Base-by-base conservation (phyloP, 73 alveolate species). In the Strombidium stylifer region DNA sequence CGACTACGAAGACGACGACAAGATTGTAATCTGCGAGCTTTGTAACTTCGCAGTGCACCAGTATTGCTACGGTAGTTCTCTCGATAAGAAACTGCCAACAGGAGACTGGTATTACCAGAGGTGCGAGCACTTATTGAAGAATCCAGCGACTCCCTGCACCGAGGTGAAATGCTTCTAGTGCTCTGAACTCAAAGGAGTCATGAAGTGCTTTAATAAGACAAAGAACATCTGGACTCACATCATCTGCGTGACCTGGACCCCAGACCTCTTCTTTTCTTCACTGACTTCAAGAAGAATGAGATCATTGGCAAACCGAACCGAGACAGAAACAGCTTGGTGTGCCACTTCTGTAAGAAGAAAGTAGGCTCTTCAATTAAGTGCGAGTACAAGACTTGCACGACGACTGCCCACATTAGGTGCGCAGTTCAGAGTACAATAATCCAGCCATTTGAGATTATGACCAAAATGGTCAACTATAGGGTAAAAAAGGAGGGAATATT, bases 331-430 rank as follows among this genome's bases (percentile, higher is more conserved):
- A 52, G 26, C 19, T 34, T 76, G 39, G 18, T 0, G 23, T 76
- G 89, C 60, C 12, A 67, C 30, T 24, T 19, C n/a, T 76, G 89
- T 37, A 21, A 51, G 19, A 24, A 48, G 10, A 32, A 32, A n/a
- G 3, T 52, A 25, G 89, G 89, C 25, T 19, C 72, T 0, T 76
- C 83, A 45, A 39, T 76, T 35, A 47, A 67, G 53, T 76, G 89
- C 26, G 82, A 67, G 21, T 70, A 15, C 40, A 45, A 45, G 18
- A 35, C 41, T 30, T 76, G 89, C 64, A 4, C 14, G 0, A 1
- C 11, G 5, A 36, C 53, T 4, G 66, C 42, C 36, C 89, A 76
- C 45, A 76, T 70, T 5, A 44, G 68, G 25, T 76, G 89, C 41
- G 89, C 75, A 8, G 75, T 24, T 7, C 12, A 16, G 35, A 40